Evolutionary conservation across 2,329 filamentous ascomycete species (phyloP).

Genomic region (Diplodia corticola): DNA sequence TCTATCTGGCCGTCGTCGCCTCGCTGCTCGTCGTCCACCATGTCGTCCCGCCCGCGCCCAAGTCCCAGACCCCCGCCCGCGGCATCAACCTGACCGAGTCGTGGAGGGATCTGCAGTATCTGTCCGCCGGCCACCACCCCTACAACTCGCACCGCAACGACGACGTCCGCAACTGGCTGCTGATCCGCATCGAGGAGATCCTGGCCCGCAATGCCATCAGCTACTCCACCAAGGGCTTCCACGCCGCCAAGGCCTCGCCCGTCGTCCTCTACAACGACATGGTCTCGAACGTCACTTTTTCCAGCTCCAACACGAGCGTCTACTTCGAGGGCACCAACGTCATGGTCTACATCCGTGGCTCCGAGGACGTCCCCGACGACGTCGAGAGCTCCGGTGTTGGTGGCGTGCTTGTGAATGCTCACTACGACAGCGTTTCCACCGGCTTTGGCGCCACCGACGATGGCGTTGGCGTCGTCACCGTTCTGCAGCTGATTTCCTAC

Average conservation of each 20-base stretch:
- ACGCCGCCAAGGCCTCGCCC: neutral
- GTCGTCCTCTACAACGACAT: conserved; percentile 78
- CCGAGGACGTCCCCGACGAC: conserved; percentile 61
- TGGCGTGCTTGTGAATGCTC: conserved; percentile 89
- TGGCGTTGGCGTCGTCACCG: conserved; percentile 82
- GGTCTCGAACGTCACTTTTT: conserved; percentile 74
- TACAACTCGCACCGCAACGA: conserved; percentile 88
- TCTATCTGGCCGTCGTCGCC: conserved; percentile 77
- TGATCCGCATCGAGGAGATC: conserved; percentile 70
- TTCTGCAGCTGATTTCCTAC: conserved; percentile 83
- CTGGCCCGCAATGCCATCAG: conserved; percentile 60
- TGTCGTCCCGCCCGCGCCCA: conserved; percentile 60
- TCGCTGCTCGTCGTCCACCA: conserved; percentile 74
- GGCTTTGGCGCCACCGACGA: conserved; percentile 94
- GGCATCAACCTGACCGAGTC: conserved; percentile 83
- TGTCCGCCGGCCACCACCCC: conserved; percentile 78
- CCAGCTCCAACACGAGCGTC: conserved; percentile 53
- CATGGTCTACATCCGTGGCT: conserved; percentile 85
- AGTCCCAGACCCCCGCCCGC: conserved; percentile 40
- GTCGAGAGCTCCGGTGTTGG: conserved; percentile 48
- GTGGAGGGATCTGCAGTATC: conserved; percentile 76
- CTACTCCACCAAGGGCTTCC: conserved; percentile 39
- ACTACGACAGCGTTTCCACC: conserved; percentile 91
- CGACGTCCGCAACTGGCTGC: conserved; percentile 71
- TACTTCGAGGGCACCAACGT: conserved; percentile 95